A percentile compares a stretch with the other conserved stretches of the same genome.
Conservation (phyloP, 73 alveolate genomes). For the Effrenium voratum region DNA sequence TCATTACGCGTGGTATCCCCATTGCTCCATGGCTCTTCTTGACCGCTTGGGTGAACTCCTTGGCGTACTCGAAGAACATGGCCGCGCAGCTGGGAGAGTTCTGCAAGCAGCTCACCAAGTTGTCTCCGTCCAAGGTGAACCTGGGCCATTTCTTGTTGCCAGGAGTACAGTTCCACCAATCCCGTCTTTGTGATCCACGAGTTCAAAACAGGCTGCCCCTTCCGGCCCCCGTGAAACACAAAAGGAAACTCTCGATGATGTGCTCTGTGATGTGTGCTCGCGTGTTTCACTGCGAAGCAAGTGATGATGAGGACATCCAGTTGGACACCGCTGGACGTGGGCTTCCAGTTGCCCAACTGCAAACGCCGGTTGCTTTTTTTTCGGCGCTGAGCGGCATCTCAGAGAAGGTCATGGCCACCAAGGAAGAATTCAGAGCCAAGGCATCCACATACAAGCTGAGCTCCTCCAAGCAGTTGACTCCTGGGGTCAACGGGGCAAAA, state of each 20-base stretch:
- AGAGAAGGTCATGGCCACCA: constrained; percentile 52
- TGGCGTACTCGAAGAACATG: constrained; percentile 80
- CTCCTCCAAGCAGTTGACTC: constrained; percentile 62
- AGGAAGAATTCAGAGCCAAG: constrained; percentile 50
- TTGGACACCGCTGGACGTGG: no score
- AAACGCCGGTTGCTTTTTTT: no score
- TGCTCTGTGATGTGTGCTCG: no score
- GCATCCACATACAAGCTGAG: constrained; percentile 78
- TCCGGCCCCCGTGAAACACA: no score
- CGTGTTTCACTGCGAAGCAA: no score
- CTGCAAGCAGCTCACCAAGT: constrained; percentile 61
- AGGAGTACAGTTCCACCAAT: no score
- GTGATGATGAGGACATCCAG: no score
- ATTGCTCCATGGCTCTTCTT: constrained; percentile 21
- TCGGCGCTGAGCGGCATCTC: constrained; percentile 30
- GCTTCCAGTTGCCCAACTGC: no score
- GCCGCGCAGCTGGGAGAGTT: constrained; percentile 74
- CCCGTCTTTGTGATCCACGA: no score
- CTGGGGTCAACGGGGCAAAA: not conserved
- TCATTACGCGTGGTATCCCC: not conserved
- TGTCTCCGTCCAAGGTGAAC: constrained; percentile 81
- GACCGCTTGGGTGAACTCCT: constrained; percentile 55
- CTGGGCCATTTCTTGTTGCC: no score
- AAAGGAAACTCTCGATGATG: no score
- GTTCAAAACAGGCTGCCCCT: no score